Percentiles rank a stretch among this genome's conserved stretches.
These are phyloP conservation scores for Phytopythium sindhum DNA, from an alignment of 352 stramenopile species.

Conservation along the genomic window DNA sequence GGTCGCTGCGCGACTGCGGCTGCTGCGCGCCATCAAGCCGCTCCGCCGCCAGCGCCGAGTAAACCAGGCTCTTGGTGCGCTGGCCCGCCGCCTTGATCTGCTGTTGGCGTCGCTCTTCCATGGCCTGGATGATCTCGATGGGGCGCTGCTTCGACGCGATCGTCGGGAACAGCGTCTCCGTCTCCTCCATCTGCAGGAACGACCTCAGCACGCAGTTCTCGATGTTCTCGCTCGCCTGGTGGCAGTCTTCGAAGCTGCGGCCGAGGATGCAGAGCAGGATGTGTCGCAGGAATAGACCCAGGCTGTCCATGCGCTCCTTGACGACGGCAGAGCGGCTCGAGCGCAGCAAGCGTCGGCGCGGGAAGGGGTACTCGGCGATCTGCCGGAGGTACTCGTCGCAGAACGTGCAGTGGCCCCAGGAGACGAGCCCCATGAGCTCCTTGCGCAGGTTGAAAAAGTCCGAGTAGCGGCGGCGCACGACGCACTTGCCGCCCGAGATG, in stretches of 20 bases:
- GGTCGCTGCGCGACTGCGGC: constrained; percentile 32
- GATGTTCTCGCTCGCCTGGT: constrained; percentile 63
- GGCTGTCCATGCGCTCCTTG: constrained; percentile 83
- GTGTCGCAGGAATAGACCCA: constrained; percentile 75
- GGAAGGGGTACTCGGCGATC: constrained; percentile 79
- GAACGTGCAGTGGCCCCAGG: constrained; percentile 66
- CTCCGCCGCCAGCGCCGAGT: constrained; percentile 33
- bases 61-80: constrained; percentile 48
- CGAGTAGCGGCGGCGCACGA: constrained; percentile 77
- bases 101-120: constrained; percentile 70
- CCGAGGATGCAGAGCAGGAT: constrained; percentile 71
- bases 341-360: constrained; percentile 64
- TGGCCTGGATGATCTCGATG: constrained; percentile 59
- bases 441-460: constrained; percentile 85
- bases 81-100: constrained; percentile 60
- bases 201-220: constrained; percentile 68
- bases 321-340: constrained; percentile 66
- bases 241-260: constrained; percentile 63
- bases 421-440: constrained; percentile 79
- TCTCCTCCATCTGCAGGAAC: constrained; percentile 75
- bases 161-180: constrained; percentile 45
- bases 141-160: constrained; percentile 50
- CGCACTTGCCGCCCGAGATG: constrained; percentile 65
- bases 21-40: constrained; percentile 30
- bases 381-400: constrained; percentile 64